Evolutionary conservation across 345 rosid genomes (phyloP), one percentile per base, ranked within the genome.

Genomic region (Bruguiera parviflora): DNA sequence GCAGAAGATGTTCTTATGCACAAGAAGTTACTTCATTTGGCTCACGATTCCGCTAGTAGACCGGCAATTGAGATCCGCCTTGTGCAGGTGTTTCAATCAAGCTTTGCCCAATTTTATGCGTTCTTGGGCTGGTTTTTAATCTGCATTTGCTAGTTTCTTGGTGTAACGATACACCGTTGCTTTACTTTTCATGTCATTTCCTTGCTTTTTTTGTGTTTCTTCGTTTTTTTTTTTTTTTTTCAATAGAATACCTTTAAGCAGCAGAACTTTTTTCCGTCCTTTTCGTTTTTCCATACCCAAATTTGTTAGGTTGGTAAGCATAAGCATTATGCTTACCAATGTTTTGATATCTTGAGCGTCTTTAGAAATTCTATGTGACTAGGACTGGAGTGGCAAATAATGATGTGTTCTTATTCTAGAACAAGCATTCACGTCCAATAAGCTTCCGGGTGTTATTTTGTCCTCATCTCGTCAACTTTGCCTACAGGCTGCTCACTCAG

Each of bases 1-100:
- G 99, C 99, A 2, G 96, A 90, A 76, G 99, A 92, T 77, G 99
- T 95, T 5, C 84, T 95, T 15, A 88, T 83, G 88, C 97, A 95
- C 81, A 82, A 83, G 75, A 82, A 82, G 67, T 73, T 88, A 51
- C 81, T 87, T 66, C 81, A 80, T 70, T 76, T 79, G 82, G 89
- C 85, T 70, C 85, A 75, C 32, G 83, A 85, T 82, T 89, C 89
- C 25, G 79, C 73, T 46, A 80, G 78, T 69, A 64, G 89, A 65
- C 88, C 88, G 2, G 85, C 86, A 27, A 82, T 85, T 47, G 89
- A 87, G 75, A 76, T 87, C 65, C 86, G 80, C 20, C 86, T 86
- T n/a, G 97, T 89, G 9, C 97, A 91, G 90, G 97, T 85, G 64
- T 15, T 33, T 20, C 58, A 10, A 57, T 15, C 49, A 43, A 43